Base-by-base conservation (phyloP, 1,139 yeast genomes). In the Geotrichum carabidarum region DNA sequence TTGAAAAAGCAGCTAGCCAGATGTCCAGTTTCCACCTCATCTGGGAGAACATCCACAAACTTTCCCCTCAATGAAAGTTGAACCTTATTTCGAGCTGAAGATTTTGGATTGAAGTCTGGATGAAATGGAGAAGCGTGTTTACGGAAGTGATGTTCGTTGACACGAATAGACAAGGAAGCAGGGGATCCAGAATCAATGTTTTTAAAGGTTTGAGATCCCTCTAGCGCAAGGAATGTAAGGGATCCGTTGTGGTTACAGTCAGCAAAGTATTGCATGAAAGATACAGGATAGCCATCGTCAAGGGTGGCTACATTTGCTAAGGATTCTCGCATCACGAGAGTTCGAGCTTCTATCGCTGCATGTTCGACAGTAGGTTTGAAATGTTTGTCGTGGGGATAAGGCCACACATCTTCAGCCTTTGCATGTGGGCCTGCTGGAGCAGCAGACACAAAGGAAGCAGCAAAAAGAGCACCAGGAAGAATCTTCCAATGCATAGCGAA, bases 181-280 rank as follows among this genome's bases (percentile, higher is more conserved):
- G 78, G 74, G 8, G 86, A 81, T 0, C 87, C 88, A 1, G 65
- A 64, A n/a, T 58, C 63, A 48, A 82, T 75, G 67, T 85, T 84
- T 60, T 74, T 75, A 65, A 74, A 80, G 5, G 84, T 75, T 1
- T 86, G 74, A 1, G 88, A 83, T 62, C 84, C 78, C 59, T 82
- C 83, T 47, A 86, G 78, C 49, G 83, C 77, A 38, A 86, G 73
- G 75, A 87, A 71, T 44, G 83, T 76, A 14, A 89, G 84, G 57
- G 83, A 77, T 8, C 93, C 91, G 62, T 82, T 84, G n/a, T 71
- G 65, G 58, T 78, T 80, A 59, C 89, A 82, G 62, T 84, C 91
- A 12, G 83, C 83, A 63, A 84, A 84, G 69, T 86, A 86, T 69
- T 86, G 95, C 66, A 83, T 75, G 55, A 82, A 79, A 1, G 91